These are phyloP conservation scores for Alternaria angustiovoidea DNA, from an alignment of 2,329 filamentous ascomycete species.

Conservation along the genomic window DNA sequence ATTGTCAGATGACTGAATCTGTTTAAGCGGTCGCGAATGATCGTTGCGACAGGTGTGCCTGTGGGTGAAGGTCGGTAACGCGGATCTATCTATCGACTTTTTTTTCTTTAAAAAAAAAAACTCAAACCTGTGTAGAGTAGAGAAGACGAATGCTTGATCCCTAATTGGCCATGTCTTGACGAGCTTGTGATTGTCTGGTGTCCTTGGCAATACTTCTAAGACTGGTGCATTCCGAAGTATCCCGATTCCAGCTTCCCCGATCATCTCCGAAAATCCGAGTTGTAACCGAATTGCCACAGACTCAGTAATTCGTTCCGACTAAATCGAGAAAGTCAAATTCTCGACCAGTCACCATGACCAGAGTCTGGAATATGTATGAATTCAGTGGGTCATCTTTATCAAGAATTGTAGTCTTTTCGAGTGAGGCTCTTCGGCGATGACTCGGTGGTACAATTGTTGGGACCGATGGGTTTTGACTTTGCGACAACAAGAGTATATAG, in stretches of 20 bases:
- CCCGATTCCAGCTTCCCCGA: constrained; percentile 16
- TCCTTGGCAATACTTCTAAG: background rate
- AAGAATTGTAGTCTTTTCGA: background rate
- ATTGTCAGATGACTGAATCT: background rate
- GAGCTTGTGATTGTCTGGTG: background rate
- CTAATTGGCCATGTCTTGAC: background rate
- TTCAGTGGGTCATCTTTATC: background rate
- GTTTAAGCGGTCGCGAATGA: background rate
- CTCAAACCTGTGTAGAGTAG: background rate
- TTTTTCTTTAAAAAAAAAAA: too few relatives aligned
- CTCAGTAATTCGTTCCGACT: background rate
- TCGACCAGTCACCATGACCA: background rate
- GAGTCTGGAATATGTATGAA: background rate
- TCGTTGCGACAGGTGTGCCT: background rate
- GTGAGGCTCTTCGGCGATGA: constrained; percentile 20
- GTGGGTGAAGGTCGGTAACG: background rate
- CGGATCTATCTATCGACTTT: too few relatives aligned
- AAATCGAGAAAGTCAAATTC: background rate
- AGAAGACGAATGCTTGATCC: background rate
- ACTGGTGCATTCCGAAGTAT: background rate
- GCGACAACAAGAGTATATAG: constrained; percentile 1
- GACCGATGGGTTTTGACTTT: background rate
- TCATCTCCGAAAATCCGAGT: constrained; percentile 17
- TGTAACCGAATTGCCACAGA: constrained; percentile 11
- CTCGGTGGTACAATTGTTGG: constrained; percentile 16